Evolutionary conservation across 768 basidiomycete genomes (phyloP).

Genomic region (Podaxis carcinomalis): DNA sequence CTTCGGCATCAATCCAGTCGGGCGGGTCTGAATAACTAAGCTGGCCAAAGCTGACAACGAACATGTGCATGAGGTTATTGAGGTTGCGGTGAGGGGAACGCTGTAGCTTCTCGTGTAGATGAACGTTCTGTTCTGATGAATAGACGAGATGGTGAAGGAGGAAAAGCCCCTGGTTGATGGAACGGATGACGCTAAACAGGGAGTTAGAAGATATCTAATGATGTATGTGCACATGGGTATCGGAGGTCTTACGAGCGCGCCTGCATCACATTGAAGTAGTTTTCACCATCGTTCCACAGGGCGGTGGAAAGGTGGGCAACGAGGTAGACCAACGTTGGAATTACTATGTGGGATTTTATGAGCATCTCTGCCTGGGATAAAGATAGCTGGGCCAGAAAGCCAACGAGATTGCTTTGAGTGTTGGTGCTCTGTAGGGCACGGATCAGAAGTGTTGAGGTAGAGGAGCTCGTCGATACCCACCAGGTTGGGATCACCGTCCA

Average conservation of each 20-base stretch:
- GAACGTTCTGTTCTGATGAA: slow-evolving; percentile 37
- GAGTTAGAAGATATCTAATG: background rate
- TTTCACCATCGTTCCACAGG: slow-evolving; percentile 65
- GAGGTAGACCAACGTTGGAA: slow-evolving; percentile 62
- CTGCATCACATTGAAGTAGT: slow-evolving; percentile 1
- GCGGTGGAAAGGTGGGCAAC: slow-evolving; percentile 47
- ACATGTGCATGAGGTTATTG: slow-evolving; percentile 62
- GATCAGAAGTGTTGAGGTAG: background rate
- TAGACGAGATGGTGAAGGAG: slow-evolving; percentile 65
- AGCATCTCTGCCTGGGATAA: slow-evolving; percentile 35
- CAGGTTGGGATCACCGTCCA: slow-evolving; percentile 31
- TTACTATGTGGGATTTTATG: slow-evolving; percentile 42
- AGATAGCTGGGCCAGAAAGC: slow-evolving; percentile 38
- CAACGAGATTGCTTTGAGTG: slow-evolving; percentile 30
- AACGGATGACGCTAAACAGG: slow-evolving; percentile 41
- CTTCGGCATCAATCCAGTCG: slow-evolving; percentile 45
- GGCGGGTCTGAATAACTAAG: slow-evolving; percentile 67
- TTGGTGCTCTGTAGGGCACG: slow-evolving; percentile 9
- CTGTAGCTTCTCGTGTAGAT: slow-evolving; percentile 57
- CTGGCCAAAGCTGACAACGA: slow-evolving; percentile 73
- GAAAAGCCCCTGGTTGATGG: slow-evolving; percentile 48
- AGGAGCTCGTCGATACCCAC: slow-evolving; percentile 23
- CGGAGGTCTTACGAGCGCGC: slow-evolving; percentile 34
- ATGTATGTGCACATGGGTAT: background rate
- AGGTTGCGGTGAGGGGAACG: slow-evolving; percentile 50